Evolutionary conservation across 768 basidiomycete genomes (phyloP).

Genomic region (Boletus eberwhitei): DNA sequence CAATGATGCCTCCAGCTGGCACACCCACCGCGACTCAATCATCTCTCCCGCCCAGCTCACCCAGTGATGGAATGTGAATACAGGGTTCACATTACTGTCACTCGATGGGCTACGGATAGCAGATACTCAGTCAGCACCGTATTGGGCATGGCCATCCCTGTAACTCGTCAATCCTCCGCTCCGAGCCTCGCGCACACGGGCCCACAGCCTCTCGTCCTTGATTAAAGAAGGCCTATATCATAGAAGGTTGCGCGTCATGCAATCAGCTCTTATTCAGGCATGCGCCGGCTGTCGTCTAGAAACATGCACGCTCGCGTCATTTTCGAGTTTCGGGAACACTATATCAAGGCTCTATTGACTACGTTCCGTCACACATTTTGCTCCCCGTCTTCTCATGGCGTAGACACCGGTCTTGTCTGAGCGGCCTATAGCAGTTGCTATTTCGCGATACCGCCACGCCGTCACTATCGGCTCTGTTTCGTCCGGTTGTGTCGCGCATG

Average conservation of each 20-base stretch:
- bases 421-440: background rate
- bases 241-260: background rate
- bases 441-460: conserved; percentile 1
- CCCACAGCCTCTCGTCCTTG: background rate
- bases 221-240: background rate
- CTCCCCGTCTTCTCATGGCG: background rate
- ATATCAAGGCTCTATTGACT: conserved; percentile 6
- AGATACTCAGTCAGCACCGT: background rate
- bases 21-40: too few relatives aligned
- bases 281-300: background rate
- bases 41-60: too few relatives aligned
- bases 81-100: too few relatives aligned
- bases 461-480: conserved; percentile 6
- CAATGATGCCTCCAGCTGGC: background rate
- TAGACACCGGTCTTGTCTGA: background rate
- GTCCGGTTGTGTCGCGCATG: conserved; percentile 1
- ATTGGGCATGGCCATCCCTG: background rate
- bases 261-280: background rate
- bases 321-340: background rate
- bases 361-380: background rate
- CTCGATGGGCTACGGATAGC: background rate
- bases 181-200: background rate
- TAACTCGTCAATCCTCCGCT: background rate
- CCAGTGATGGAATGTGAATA: too few relatives aligned
- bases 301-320: background rate